These are phyloP conservation scores for Sporothrix phasma DNA, from an alignment of 2,329 filamentous ascomycete genomes.

Conservation along the genomic window DNA sequence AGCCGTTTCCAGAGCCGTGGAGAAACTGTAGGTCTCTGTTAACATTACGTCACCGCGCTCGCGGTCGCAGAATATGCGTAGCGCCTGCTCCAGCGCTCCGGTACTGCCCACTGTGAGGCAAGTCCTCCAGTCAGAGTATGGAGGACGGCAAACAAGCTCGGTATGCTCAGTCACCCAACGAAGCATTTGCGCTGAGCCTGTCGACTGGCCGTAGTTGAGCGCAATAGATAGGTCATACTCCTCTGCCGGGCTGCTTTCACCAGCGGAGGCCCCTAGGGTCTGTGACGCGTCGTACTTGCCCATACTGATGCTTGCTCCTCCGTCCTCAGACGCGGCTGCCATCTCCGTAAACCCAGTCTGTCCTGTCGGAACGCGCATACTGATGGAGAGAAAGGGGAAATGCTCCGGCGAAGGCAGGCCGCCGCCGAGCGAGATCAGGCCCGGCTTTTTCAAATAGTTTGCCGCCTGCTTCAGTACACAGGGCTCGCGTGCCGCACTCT, in stretches of 20 bases:
- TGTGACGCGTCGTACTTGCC: constrained; percentile 76
- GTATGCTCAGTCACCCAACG: constrained; percentile 92
- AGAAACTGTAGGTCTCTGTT: constrained; percentile 87
- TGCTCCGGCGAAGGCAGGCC: constrained; percentile 81
- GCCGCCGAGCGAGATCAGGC: constrained; percentile 83
- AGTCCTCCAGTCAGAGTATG: constrained; percentile 84
- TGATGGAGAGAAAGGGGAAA: constrained; percentile 80
- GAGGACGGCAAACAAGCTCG: constrained; percentile 77
- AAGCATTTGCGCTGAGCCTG: constrained; percentile 75
- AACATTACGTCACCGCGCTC: constrained; percentile 66
- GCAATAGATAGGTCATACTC: constrained; percentile 71
- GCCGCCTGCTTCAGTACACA: constrained; percentile 79
- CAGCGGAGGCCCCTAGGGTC: constrained; percentile 27
- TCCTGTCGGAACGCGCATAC: constrained; percentile 59
- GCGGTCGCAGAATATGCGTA: constrained; percentile 67
- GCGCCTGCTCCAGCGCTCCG: constrained; percentile 69
- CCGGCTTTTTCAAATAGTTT: constrained; percentile 66
- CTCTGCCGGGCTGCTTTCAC: constrained; percentile 21
- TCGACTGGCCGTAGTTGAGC: constrained; percentile 87
- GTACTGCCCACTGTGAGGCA: constrained; percentile 80
- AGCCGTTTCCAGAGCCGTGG: constrained; percentile 54
- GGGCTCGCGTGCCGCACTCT: constrained; percentile 50
- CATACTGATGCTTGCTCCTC: constrained; percentile 51
- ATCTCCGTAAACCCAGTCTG: constrained; percentile 58
- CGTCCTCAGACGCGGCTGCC: constrained; percentile 42